Conservation (phyloP, 805 yeast genomes). For the Yarrowia alimentaria region DNA sequence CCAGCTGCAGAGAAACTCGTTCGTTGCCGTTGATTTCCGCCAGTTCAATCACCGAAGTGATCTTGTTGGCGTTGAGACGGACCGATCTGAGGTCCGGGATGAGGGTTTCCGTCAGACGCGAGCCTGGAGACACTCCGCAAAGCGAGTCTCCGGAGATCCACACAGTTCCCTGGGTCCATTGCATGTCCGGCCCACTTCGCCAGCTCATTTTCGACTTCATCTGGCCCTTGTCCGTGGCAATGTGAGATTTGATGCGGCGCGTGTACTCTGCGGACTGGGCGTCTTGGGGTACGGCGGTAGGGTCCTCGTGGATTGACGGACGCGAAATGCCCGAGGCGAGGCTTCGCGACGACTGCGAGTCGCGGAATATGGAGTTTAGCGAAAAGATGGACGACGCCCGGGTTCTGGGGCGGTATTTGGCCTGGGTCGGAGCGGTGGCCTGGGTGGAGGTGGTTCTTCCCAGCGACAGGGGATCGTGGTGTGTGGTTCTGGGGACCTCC, state of each 20-base stretch:
- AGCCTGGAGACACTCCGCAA: neutral
- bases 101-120: neutral
- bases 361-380: constrained; percentile 22
- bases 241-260: constrained; percentile 4
- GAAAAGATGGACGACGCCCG: constrained; percentile 15
- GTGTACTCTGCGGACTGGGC: constrained; percentile 17
- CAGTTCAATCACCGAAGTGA: neutral
- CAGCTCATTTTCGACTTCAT: neutral
- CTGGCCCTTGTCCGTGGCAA: constrained; percentile 7
- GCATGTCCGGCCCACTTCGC: neutral
- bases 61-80: constrained; percentile 12
- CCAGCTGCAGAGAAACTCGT: neutral
- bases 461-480: neutral
- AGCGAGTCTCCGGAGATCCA: constrained; percentile 2
- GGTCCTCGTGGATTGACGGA: constrained; percentile 17
- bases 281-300: constrained; percentile 8
- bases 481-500: neutral
- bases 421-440: constrained; percentile 3
- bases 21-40: neutral
- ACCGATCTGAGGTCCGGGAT: constrained; percentile 1
- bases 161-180: constrained; percentile 6
- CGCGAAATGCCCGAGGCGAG: constrained; percentile 4
- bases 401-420: constrained; percentile 11
- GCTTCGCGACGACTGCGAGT: constrained; percentile 5
- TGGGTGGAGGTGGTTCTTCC: constrained; percentile 4